These are phyloP conservation scores for Solanum dulcamara DNA, from an alignment of 257 asterid species.

Conservation along the genomic window DNA sequence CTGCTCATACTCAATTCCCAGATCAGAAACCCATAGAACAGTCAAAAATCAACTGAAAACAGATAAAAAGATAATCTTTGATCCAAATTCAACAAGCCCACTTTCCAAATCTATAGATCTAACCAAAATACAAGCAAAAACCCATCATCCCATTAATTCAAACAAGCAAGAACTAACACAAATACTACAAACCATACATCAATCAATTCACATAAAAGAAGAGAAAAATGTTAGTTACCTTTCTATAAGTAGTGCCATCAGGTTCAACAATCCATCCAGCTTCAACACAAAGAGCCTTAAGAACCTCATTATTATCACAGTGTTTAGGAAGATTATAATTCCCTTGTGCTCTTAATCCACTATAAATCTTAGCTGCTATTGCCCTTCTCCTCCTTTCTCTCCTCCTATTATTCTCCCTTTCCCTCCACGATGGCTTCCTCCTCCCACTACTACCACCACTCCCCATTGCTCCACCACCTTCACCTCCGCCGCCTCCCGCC, in stretches of 20 bases:
- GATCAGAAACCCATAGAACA: not conserved
- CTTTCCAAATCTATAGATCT: conserved; percentile 38
- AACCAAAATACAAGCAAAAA: not conserved
- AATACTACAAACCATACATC: not conserved
- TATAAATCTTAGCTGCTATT: conserved; percentile 82
- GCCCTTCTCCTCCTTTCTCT: conserved; percentile 96
- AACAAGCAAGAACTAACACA: not conserved
- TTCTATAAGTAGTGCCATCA: conserved; percentile 94
- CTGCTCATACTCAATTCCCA: not conserved
- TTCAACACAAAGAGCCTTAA: conserved; percentile 88
- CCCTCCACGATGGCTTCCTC: conserved; percentile 96
- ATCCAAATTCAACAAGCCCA: conserved; percentile 15
- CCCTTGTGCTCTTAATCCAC: conserved; percentile 94
- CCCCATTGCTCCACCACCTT: not conserved
- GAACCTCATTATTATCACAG: conserved; percentile 89
- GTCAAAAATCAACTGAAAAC: not conserved
- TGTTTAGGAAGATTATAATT: conserved; percentile 86
- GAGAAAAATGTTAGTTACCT: conserved; percentile 25
- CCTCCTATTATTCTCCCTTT: conserved; percentile 92
- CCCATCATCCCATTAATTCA: not conserved
- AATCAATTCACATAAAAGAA: not conserved
- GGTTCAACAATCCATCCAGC: conserved; percentile 97
- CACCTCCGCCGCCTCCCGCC: conserved; percentile 12
- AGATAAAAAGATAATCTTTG: not conserved
- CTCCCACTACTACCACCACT: conserved; percentile 44